phyloP scores from a whole-genome alignment of 129 eudicot genomes.

The Sambucus nigra region DNA sequence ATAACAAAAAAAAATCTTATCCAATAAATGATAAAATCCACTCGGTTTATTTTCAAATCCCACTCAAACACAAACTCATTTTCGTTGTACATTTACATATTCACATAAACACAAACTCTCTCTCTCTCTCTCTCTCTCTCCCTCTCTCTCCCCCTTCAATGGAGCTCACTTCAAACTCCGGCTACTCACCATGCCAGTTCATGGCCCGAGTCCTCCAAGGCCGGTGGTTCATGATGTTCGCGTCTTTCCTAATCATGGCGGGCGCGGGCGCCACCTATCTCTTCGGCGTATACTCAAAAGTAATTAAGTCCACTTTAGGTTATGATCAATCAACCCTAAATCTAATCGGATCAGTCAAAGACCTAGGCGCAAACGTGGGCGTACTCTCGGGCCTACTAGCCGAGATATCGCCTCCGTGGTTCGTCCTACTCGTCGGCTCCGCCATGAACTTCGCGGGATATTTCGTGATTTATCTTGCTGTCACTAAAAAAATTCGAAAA shows the following conservation, averaged over 20 bases:
- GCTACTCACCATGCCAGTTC: slow-evolving; percentile 6
- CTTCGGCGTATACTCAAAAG: slow-evolving; percentile 24
- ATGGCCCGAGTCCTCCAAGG: slow-evolving; percentile 13
- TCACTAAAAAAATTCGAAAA: slow-evolving; percentile 13
- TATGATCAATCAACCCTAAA: slow-evolving; percentile 29
- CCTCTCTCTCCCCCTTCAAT: no score
- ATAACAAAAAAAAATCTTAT: no score
- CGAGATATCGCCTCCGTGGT: slow-evolving; percentile 27
- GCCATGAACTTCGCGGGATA: slow-evolving; percentile 21
- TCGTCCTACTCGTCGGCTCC: slow-evolving; percentile 22
- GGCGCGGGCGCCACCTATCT: slow-evolving; percentile 29
- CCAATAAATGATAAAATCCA: no score
- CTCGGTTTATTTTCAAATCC: no score
- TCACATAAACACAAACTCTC: no score
- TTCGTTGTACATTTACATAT: no score
- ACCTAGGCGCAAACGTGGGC: slow-evolving; percentile 29
- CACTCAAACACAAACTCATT: no score
- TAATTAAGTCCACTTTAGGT: slow-evolving; percentile 19
- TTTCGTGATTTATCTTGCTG: slow-evolving; percentile 23
- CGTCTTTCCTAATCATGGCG: slow-evolving; percentile 25
- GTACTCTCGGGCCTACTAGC: slow-evolving; percentile 22
- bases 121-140: no score
- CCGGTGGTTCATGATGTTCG: slow-evolving; percentile 38
- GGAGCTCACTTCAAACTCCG: not conserved
- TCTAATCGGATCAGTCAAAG: slow-evolving; percentile 20